Base-by-base conservation (phyloP, 768 basidiomycete genomes). In the Sistotremastrum suecicum region DNA sequence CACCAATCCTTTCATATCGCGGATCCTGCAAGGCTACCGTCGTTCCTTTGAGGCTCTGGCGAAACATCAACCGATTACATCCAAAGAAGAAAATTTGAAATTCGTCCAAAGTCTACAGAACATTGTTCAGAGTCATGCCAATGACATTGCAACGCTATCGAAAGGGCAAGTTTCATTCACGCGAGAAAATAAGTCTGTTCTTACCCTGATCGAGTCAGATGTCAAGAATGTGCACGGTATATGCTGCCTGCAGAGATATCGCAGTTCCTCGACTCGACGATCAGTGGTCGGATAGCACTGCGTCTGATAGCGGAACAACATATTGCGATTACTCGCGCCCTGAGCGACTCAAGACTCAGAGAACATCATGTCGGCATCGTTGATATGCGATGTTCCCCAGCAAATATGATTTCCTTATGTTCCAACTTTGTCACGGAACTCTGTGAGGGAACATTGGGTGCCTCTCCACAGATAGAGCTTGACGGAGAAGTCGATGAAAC, bases 281-380 rank as follows among this genome's bases (percentile, higher is more conserved):
- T 92, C 53, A 78, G 80, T 30, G 89, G 78, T 55, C 81, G 89
- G 46, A 88, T 91, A 46, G 86, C 85, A 36, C 77, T 91, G 31
- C 79, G 89, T 34, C 66, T 92, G 46, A 84, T 91, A 49, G 89
- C 87, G 36, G 89, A 92, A 59, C 89, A 92, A 55, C 89, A 92
- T 58, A 84, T 92, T 35, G 78, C 85, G 6, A 68, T 92, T 38
- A 83, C 88, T 1, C 76, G 75, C 46, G 79, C 78, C 1, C 58
- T 88, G 48, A 20, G 20, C 20, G 20, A 20, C 20, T 20, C 20
- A 20, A 20, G 20, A 20, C 39, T 38, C 31, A 30, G 45, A 36
- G 64, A 70, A 40, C 66, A 67, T 29, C 67, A 76, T 53, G 67
- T 79, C 28, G 89, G 89, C 29, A 71, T 92, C 7, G 79, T 92